A percentile compares a stretch with the other conserved stretches of the same genome.
These are phyloP conservation scores for Rachicladosporium sp. DNA, from an alignment of 2,329 filamentous ascomycete species.

Conservation along the genomic window DNA sequence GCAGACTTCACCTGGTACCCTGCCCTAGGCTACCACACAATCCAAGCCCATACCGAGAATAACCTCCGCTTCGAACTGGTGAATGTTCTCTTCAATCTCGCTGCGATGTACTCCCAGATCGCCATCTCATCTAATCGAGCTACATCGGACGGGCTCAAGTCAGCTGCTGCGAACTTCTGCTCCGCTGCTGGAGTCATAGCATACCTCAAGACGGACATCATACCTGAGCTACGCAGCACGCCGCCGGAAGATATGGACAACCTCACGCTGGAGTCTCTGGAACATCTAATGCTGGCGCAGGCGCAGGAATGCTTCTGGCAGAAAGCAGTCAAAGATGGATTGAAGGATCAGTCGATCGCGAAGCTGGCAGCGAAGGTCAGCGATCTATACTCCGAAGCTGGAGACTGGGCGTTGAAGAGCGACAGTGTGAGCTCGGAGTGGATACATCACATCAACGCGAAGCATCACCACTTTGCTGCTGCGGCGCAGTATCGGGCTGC, in stretches of 20 bases:
- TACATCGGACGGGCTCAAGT: constrained; percentile 71
- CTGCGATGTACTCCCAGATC: constrained; percentile 84
- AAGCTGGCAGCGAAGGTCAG: constrained; percentile 84
- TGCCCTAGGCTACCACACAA: constrained; percentile 58
- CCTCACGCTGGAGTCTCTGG: constrained; percentile 70
- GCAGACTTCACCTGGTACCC: constrained; percentile 96
- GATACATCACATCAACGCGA: constrained; percentile 96
- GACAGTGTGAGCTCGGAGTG: constrained; percentile 83
- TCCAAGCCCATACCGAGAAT: constrained; percentile 34
- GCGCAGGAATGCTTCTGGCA: constrained; percentile 98
- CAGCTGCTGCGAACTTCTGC: constrained; percentile 81
- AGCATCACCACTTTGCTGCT: constrained; percentile 92
- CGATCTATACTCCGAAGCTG: constrained; percentile 74
- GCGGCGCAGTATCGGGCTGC: constrained; percentile 89
- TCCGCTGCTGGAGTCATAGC: constrained; percentile 71
- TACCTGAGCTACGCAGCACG: constrained; percentile 70
- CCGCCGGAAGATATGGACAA: constrained; percentile 94
- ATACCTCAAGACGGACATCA: constrained; percentile 61
- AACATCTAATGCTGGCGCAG: constrained; percentile 77
- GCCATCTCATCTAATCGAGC: constrained; percentile 72
- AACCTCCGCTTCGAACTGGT: constrained; percentile 72
- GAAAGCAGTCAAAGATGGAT: constrained; percentile 84
- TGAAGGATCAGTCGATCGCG: constrained; percentile 86
- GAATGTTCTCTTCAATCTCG: constrained; percentile 87
- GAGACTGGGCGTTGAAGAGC: constrained; percentile 77